Base-by-base conservation (phyloP, 768 basidiomycete genomes). In the Podaxis sp. region DNA sequence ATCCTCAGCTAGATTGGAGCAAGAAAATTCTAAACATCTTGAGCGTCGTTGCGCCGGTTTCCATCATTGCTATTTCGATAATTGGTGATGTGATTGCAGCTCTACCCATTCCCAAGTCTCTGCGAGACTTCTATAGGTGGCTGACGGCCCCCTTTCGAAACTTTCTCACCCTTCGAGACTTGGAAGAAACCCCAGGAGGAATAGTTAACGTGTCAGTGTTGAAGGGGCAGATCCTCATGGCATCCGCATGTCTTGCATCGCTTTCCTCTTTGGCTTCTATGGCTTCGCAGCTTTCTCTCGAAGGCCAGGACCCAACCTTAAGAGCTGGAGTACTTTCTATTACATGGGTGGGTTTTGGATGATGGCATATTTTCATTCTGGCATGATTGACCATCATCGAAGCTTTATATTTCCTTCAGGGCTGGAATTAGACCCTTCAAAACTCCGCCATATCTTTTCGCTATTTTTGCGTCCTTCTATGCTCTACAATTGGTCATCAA, bases 381-480 rank as follows among this genome's bases (percentile, higher is more conserved):
- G 51, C 15, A 17, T 65, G 40, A 48, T 44, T 49, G 55, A 68
- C 54, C 57, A 38, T 50, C 56, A 22, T 60, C 24, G 22, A 62
- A 87, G 86, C 69, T 67, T 44, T 86, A 83, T 68, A 78, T 79
- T 30, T 69, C 77, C 30, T 65, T 82, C 56, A 72, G 75, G 56
- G 66, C 78, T 63, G 57, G 76, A 30, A 62, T 77, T 26, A 80
- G 71, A 64, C 79, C 82, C 2, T 80, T 80, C 1, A 66, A 67
- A 59, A 86, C 85, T 1, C 77, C 84, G 4, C 86, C 87, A n/a
- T 86, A 83, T 69, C 67, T 82, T 20, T 75, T 81, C 10, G 72
- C 84, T 60, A 59, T 66, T 6, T 73, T 84, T 65, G 80, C 80
- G 26, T 68, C 74, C 30, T 66, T 73, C n/a, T 73, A 81, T 61